Evolutionary conservation across 2,329 filamentous ascomycete species (phyloP), one percentile per base, ranked within the genome.

Genomic region (Colletotrichum tofieldiae): DNA sequence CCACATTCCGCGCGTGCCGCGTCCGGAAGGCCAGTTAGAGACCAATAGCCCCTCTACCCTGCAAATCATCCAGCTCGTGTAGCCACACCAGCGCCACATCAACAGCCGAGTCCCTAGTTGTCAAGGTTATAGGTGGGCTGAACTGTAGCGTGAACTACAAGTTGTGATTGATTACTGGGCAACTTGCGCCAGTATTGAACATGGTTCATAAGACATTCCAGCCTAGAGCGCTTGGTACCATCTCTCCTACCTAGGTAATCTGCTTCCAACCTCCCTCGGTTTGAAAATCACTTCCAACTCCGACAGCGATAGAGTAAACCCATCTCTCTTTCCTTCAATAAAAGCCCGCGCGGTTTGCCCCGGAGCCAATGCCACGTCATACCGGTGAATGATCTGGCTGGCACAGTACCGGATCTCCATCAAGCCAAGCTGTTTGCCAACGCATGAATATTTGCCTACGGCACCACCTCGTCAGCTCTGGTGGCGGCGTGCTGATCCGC

Each of bases 381-480:
- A 73, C 14, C 49, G 55, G 56, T 66, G 66, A 20, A 74, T 59
- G 1, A 74, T 69, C 39, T 73, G 73, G 43, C 73, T 73, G 41
- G 63, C 71, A 37, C 64, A 69, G 37, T 73, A 74, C 20, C 76
- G 72, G 26, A 81, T 51, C 65, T 82, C 80, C 77, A 82, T 80
- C 47, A 83, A 71, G 0, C 77, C 82, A 1, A 84, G 75, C 66
- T 79, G 78, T 67, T 82, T 82, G 1, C 82, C 82, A 1, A 80
- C 79, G 51, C 82, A 83, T 6, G 79, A 78, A 59, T 79, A 79
- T 1, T 75, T 77, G 3, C 81, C 81, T 80, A 23, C 2, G 11
- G 12, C 9, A 12, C 18, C 18, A 32, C 18, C 35, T 35, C 23
- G 23, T 63, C 47, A 64, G 61, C 47, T 54, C 47, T n/a, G n/a